Percentiles rank a stretch among this genome's conserved stretches.
These are phyloP conservation scores for Talaromyces atroroseus DNA, from an alignment of 2,329 filamentous ascomycete genomes.

Conservation along the genomic window DNA sequence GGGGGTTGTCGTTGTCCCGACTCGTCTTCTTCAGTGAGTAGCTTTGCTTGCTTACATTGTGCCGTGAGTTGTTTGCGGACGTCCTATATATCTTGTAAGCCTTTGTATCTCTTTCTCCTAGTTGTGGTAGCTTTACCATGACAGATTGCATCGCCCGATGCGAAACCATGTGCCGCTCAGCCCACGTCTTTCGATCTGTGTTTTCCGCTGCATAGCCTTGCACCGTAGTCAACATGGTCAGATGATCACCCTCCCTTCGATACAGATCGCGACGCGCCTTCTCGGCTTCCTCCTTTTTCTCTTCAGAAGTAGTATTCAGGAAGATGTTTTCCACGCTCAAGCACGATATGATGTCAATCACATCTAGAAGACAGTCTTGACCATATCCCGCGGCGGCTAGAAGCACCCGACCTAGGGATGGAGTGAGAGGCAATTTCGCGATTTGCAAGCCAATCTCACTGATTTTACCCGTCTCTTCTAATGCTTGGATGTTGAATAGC, in stretches of 20 bases:
- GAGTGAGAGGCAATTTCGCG: constrained; percentile 75
- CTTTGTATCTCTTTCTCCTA: constrained; percentile 3
- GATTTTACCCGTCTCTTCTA: constrained; percentile 67
- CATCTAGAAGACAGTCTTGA: constrained; percentile 69
- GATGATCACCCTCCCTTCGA: constrained; percentile 58
- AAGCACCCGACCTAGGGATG: constrained; percentile 73
- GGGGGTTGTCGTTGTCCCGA: constrained; percentile 21
- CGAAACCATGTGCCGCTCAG: constrained; percentile 53
- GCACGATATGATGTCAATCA: constrained; percentile 73
- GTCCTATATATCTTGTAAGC: constrained; percentile 35
- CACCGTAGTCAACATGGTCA: constrained; percentile 57
- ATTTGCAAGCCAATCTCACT: constrained; percentile 70
- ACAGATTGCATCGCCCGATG: constrained; percentile 62
- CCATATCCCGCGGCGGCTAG: constrained; percentile 69
- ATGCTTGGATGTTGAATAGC: constrained; percentile 69
- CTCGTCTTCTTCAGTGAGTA: constrained; percentile 23
- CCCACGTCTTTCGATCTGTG: constrained; percentile 56
- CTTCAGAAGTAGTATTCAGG: constrained; percentile 54
- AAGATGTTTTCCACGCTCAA: constrained; percentile 63
- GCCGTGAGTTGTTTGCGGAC: constrained; percentile 57
- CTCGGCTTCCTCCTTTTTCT: constrained; percentile 55
- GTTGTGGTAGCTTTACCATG: constrained; percentile 40
- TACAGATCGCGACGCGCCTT: constrained; percentile 52
- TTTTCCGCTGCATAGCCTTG: constrained; percentile 55
- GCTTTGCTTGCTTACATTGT: constrained; percentile 49